Evolutionary conservation across 1,139 yeast genomes (phyloP), one percentile per base, ranked within the genome.

Genomic region (Yamadazyma triangularis): DNA sequence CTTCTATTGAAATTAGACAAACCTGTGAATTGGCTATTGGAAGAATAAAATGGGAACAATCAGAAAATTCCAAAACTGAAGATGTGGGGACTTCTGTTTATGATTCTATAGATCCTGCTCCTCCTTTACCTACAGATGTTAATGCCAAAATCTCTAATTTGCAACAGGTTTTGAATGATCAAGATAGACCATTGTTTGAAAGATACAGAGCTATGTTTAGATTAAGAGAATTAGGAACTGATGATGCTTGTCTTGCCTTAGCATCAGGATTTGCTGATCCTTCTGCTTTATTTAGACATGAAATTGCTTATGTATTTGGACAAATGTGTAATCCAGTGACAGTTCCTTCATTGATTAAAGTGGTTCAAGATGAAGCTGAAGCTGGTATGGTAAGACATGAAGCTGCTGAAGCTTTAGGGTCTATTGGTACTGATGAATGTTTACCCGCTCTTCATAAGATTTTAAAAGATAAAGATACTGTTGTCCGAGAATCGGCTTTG

Each of bases 381-480:
- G 97, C 94, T 27, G 95, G 94, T 38, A 93, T 93, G 98, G 98
- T 93, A 22, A 82, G 99, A 64, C 99, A 93, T 56, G 99, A 93
- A 63, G 98, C 98, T 35, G 98, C 98, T 19, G 99, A 93, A 63
- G 98, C 98, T 18, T 72, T 93, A 47, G 98, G 98, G 15, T 77
- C 95, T 18, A 91, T 93, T 55, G 97, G 96, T 15, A 86, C 96
- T n/a, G 95, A 86, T 48, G 96, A 89, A 36, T 95, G 91, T 30
- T 71, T 89, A 44, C 96, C 96, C 12, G 81, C 91, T 24, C 74
- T 93, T 51, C 74, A 84, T 54, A 68, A 79, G 26, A 85, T 84
- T 58, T 73, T 89, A 48, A 68, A 77, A 47, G 98, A 93, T 55
- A 69, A 76, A 39, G 96, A 85, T 48, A 76, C 73, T 36, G 98